Percentiles rank a stretch among this genome's conserved stretches.
phyloP scores from a whole-genome alignment of 139 green algal genomes.

The Tetradesmus obliquus region DNA sequence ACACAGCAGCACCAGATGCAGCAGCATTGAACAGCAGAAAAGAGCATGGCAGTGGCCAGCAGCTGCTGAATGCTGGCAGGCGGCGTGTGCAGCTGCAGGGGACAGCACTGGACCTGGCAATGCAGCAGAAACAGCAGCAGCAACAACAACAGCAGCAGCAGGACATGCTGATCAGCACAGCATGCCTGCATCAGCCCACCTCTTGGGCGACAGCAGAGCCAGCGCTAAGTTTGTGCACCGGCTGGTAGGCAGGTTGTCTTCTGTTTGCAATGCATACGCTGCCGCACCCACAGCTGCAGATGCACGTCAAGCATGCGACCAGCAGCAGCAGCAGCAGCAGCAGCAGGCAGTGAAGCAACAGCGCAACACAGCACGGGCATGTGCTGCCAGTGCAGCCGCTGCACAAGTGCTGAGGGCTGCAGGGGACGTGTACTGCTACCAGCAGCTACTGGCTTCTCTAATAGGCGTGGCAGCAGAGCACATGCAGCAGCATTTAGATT shows the following conservation, averaged over 20 bases:
- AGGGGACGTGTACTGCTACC: background rate
- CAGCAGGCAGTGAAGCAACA: background rate
- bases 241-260: background rate
- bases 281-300: background rate
- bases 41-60: background rate
- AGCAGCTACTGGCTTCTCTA: background rate
- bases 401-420: background rate
- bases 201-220: background rate
- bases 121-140: background rate
- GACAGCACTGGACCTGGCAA: background rate
- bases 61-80: background rate
- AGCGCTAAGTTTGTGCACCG: background rate
- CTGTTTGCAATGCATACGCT: background rate
- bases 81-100: background rate
- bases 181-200: background rate
- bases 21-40: background rate
- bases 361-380: background rate
- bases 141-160: background rate
- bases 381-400: background rate
- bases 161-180: background rate
- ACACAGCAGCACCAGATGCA: background rate
- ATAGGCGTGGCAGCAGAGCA: conserved; percentile 21
- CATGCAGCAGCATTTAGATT: background rate
- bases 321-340: background rate
- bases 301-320: background rate